phyloP scores from a whole-genome alignment of 108 stramenopile species.

The Skeletonema tropicum region DNA sequence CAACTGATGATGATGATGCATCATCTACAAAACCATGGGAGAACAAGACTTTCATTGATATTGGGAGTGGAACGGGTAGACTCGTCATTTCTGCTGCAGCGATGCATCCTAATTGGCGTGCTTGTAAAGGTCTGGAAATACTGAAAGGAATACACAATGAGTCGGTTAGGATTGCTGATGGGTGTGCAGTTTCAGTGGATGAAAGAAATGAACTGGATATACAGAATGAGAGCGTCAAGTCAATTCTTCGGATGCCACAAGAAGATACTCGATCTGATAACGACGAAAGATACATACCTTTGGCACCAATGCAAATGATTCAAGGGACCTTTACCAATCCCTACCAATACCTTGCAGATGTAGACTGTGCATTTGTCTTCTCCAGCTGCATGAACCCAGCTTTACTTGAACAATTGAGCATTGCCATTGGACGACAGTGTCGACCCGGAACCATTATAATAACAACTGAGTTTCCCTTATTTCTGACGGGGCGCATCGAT shows the following conservation, averaged over 20 bases:
- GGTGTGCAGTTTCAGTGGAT: constrained; percentile 21
- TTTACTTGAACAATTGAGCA: constrained; percentile 51
- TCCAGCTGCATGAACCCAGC: constrained; percentile 65
- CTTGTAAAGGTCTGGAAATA: constrained; percentile 73
- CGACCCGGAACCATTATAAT: constrained; percentile 77
- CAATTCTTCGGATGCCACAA: constrained; percentile 20
- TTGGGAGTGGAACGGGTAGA: constrained; percentile 82
- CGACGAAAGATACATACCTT: constrained; percentile 1
- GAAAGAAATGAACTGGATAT: neutral
- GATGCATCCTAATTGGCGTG: constrained; percentile 68
- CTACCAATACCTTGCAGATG: constrained; percentile 73
- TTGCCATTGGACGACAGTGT: constrained; percentile 74
- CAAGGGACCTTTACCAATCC: constrained; percentile 81
- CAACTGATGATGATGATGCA: neutral
- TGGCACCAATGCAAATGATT: constrained; percentile 65
- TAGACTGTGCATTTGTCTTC: constrained; percentile 76
- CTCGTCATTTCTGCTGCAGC: constrained; percentile 76
- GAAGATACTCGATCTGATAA: constrained; percentile 8
- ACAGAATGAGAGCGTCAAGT: constrained; percentile 5
- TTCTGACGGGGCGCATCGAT: constrained; percentile 40
- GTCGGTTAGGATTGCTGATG: constrained; percentile 46
- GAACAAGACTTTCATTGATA: constrained; percentile 69
- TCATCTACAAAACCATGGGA: constrained; percentile 24
- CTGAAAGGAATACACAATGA: constrained; percentile 61
- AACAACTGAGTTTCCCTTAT: constrained; percentile 75